Base-by-base conservation (phyloP, 768 basidiomycete genomes). In the Boletus sp. region DNA sequence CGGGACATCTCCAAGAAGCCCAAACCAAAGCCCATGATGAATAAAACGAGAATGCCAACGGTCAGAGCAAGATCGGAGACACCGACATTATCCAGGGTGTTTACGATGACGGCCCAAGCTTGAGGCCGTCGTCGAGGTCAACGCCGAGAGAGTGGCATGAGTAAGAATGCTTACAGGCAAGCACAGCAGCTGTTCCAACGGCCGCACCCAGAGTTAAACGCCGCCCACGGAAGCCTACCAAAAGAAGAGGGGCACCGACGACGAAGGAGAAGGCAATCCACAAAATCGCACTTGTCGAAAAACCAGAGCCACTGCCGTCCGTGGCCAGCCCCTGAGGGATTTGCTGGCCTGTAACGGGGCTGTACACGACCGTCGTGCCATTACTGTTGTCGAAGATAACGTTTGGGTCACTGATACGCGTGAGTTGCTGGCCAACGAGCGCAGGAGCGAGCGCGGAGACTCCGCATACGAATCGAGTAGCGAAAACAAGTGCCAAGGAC, bases 81-180 rank as follows among this genome's bases (percentile, higher is more conserved):
- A 21, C 82, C 80, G 7, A 71, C 62, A 4, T 77, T 68, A 54
- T 74, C 70, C 4, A 82, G 66, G 1, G 82, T 77, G 66, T 84
- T 88, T 52, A 82, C 72, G 45, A 88, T 72, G 11, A 84, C 81
- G 7, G 82, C 76, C 85, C 85, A 88, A 5, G 81, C 84, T 62
- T 84, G 55, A 9, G 30, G 35, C 32, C 25, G 27, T 39, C 23
- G 51, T 19, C 21, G 41, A 43, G 5, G 25, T 51, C 46, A 47
- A 46, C 21, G 35, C 50, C 4, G 39, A 33, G 8, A 39, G 2
- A 13, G 23, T 14, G 33, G 47, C 5, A 56, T 1, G 55, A 47
- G 47, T 33, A 34, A 48, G 33, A 23, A 23, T 39, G 58, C 78
- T 55, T 62, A 83, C 79, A 68, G 49, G 74, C 75, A 7, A 84